Conservation (phyloP, 768 basidiomycete genomes). For the Boletus vinaceobasis region DNA sequence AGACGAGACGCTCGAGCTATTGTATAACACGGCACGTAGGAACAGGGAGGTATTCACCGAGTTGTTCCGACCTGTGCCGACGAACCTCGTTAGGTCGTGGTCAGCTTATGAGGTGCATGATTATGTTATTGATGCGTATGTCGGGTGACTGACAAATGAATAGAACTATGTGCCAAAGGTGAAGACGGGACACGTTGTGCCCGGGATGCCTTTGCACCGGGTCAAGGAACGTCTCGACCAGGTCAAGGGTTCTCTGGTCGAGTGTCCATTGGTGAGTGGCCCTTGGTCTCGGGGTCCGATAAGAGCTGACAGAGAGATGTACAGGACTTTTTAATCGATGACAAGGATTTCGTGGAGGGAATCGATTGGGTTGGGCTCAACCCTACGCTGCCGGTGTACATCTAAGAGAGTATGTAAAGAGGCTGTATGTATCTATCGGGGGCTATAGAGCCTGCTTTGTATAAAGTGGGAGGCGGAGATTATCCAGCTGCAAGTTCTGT, state of each 20-base stretch:
- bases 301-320: constrained; percentile 6
- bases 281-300: neutral
- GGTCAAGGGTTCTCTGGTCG: constrained; percentile 71
- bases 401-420: constrained; percentile 35
- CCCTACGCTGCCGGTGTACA: constrained; percentile 77
- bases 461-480: constrained; percentile 19
- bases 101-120: constrained; percentile 62
- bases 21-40: constrained; percentile 66
- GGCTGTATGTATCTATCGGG: neutral
- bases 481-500: neutral
- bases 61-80: constrained; percentile 83
- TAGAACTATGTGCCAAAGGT: constrained; percentile 74
- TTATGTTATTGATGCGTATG: constrained; percentile 19
- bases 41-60: constrained; percentile 87
- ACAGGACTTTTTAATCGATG: constrained; percentile 83
- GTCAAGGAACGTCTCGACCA: constrained; percentile 73
- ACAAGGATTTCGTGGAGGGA: constrained; percentile 66
- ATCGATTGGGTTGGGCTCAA: constrained; percentile 72
- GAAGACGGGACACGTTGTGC: constrained; percentile 78
- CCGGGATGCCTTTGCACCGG: constrained; percentile 59
- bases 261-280: constrained; percentile 62
- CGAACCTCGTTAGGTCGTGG: constrained; percentile 79
- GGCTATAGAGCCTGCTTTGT: neutral
- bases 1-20: constrained; percentile 54
- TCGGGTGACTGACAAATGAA: constrained; percentile 6